Evolutionary conservation across 2,329 filamentous ascomycete genomes (phyloP).

Genomic region (Colletotrichum chlorophyti): DNA sequence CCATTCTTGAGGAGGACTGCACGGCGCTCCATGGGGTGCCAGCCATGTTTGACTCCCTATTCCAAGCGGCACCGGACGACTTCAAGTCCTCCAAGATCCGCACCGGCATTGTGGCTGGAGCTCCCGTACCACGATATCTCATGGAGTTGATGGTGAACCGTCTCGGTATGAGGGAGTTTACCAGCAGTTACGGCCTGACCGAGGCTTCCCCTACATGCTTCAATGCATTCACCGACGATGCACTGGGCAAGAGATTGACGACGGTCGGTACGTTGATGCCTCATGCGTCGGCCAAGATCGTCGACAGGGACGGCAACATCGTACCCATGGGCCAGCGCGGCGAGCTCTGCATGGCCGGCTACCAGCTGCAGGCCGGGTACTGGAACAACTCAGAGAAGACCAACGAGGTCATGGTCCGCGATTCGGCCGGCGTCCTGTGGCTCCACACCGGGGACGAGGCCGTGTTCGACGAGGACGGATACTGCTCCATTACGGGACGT

Average conservation of each 20-base stretch:
- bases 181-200: constrained; percentile 75
- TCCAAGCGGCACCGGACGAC: constrained; percentile 50
- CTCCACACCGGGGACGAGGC: constrained; percentile 73
- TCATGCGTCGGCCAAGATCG: constrained; percentile 78
- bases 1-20: constrained; percentile 71
- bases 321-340: constrained; percentile 73
- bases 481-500: constrained; percentile 75
- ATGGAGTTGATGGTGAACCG: constrained; percentile 76
- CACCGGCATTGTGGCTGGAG: constrained; percentile 81
- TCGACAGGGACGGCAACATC: constrained; percentile 69
- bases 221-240: constrained; percentile 78
- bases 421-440: constrained; percentile 65
- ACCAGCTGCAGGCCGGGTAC: constrained; percentile 73
- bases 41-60: constrained; percentile 79
- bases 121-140: constrained; percentile 75
- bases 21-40: constrained; percentile 84
- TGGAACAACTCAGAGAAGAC: constrained; percentile 79
- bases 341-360: constrained; percentile 80
- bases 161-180: constrained; percentile 79
- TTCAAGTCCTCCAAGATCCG: constrained; percentile 62
- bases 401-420: constrained; percentile 61
- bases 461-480: constrained; percentile 71
- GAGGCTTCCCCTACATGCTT: constrained; percentile 83
- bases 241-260: constrained; percentile 68
- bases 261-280: constrained; percentile 81